Conservation (phyloP, 2,329 filamentous ascomycete genomes). For the Sporothrix humicola region DNA sequence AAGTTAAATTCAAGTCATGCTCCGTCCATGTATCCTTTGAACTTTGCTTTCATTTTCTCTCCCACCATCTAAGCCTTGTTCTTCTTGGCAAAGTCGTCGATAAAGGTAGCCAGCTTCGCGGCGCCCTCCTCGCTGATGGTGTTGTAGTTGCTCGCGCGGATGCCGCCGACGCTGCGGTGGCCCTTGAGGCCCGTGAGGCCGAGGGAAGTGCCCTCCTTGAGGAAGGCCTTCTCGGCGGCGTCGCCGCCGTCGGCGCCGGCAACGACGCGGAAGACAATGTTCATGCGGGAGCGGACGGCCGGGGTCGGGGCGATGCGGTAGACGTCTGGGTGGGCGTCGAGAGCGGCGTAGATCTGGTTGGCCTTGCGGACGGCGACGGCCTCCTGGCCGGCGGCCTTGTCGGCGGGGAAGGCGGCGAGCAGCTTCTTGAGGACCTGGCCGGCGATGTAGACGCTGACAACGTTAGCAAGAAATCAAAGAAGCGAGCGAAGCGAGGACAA, state of each 20-base stretch:
- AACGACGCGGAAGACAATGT: slow-evolving; percentile 86
- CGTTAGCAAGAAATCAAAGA: not conserved
- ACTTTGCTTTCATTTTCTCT: not conserved
- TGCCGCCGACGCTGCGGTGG: slow-evolving; percentile 84
- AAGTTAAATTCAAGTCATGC: slow-evolving; percentile 12
- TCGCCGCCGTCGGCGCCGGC: slow-evolving; percentile 62
- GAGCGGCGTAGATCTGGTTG: slow-evolving; percentile 71
- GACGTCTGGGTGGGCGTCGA: slow-evolving; percentile 74
- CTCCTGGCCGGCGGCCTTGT: slow-evolving; percentile 79
- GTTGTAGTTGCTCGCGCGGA: slow-evolving; percentile 89
- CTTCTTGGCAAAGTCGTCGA: slow-evolving; percentile 57
- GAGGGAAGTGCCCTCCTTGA: slow-evolving; percentile 70
- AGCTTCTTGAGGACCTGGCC: slow-evolving; percentile 86
- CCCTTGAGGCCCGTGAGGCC: slow-evolving; percentile 84
- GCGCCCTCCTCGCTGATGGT: slow-evolving; percentile 72
- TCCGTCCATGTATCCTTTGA: not conserved
- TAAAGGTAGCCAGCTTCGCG: slow-evolving; percentile 69
- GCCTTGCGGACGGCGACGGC: slow-evolving; percentile 76
- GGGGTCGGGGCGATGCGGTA: slow-evolving; percentile 81
- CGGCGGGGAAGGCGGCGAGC: slow-evolving; percentile 64
- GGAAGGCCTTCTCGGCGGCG: slow-evolving; percentile 75
- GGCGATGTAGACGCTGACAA: slow-evolving; percentile 76
- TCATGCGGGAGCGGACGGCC: slow-evolving; percentile 82
- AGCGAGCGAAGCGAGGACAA: slow-evolving; percentile 4
- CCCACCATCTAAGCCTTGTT: not conserved